Evolutionary conservation across 2,329 filamentous ascomycete genomes (phyloP), one percentile per base, ranked within the genome.

Genomic region (Aspergillus unguis): DNA sequence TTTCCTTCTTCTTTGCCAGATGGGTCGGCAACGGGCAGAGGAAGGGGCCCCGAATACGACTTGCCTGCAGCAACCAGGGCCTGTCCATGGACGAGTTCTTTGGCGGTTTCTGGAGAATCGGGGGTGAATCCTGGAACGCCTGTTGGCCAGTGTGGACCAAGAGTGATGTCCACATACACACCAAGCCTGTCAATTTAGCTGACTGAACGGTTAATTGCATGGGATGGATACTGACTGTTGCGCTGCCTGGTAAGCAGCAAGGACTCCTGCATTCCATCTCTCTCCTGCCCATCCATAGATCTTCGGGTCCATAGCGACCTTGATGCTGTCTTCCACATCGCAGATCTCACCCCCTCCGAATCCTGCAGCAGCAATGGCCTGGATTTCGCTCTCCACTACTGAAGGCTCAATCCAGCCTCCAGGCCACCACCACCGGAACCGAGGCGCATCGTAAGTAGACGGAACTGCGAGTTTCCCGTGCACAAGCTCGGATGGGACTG

Each of bases 131-230:
- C 44, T 6, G 32, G 44, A 37, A 47, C 33, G 9, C 44, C 33
- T 26, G 44, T 47, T 28, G 44, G 44, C 44, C 44, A 47, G 23
- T 47, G 33, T 28, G 44, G 44, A n/a, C 44, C 44, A 6, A 47
- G 31, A n/a, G 44, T 38, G 23, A 27, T 8, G 32, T 47, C 44
- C 29, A 47, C 29, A 37, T 47, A 8, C 37, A 47, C 17, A 11
- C 32, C 44, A n/a, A n/a, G 31, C 8, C 44, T 47, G 9, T 27
- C 9, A 11, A n/a, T 29, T 10, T 6, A 27, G 17, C 44, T 25
- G 26, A 47, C 32, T 38, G 8, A 17, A 17, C 17, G 17, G 17
- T 17, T 17, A 17, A 17, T 17, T 17, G 17, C 17, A 17, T 17
- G 17, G 1, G 17, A 17, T 17, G 17, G 17, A 17, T 17, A 28